Percentiles rank a stretch among this genome's conserved stretches.
Evolutionary conservation across 805 yeast genomes (phyloP).

Genomic region (Suhomyces sp.): DNA sequence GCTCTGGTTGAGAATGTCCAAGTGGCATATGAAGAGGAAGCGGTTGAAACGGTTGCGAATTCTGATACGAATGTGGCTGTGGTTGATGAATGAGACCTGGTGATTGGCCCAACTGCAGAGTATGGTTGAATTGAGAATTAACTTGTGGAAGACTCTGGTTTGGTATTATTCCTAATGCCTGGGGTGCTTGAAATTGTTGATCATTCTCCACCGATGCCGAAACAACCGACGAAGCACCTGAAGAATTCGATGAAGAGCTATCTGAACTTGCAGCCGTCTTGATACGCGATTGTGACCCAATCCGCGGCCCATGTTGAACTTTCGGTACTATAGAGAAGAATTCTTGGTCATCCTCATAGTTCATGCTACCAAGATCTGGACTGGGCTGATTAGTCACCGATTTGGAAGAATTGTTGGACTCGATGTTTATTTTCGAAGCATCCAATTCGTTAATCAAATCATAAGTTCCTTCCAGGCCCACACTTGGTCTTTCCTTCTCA

Average conservation of each 20-base stretch:
- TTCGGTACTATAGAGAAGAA: slow-evolving; percentile 5
- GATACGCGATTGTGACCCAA: neutral
- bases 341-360: neutral
- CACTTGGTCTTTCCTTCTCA: slow-evolving; percentile 1
- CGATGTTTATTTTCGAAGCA: neutral
- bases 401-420: slow-evolving; percentile 1
- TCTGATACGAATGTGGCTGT: too few relatives aligned
- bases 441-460: slow-evolving; percentile 7
- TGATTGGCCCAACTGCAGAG: too few relatives aligned
- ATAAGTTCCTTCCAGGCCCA: too few relatives aligned
- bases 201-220: slow-evolving; percentile 1
- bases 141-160: too few relatives aligned
- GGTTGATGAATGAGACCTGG: too few relatives aligned
- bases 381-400: slow-evolving; percentile 1
- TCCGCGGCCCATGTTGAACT: slow-evolving; percentile 3
- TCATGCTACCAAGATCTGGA: neutral
- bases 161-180: too few relatives aligned
- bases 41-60: too few relatives aligned
- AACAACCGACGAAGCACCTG: slow-evolving; percentile 2
- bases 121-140: too few relatives aligned
- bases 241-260: neutral
- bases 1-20: too few relatives aligned
- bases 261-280: neutral
- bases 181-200: neutral
- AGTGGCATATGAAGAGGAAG: too few relatives aligned